Base-by-base conservation (phyloP, 768 basidiomycete species). In the Mycena polygramma region DNA sequence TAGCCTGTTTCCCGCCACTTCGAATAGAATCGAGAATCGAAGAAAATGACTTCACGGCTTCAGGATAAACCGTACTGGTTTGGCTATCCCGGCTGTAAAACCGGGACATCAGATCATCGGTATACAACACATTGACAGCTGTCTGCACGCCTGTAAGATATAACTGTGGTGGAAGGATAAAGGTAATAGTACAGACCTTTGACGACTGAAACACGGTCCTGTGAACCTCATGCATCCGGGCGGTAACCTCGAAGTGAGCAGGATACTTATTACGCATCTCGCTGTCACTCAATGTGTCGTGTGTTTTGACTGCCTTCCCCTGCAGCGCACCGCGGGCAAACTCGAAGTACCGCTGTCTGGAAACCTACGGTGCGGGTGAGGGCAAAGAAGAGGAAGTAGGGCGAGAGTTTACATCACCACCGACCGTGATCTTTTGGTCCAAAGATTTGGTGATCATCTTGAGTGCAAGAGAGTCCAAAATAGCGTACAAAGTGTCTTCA, bases 31-130 rank as follows among this genome's bases (percentile, higher is more conserved):
- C 49, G 8, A 69, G 61, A 9, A 69, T 9, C 2, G 7, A n/a
- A 8, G 68, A 63, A 26, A 69, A 63, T 1, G 48, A 15, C 41
- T 59, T 45, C 4, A 22, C 22, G 6, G 39, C 62, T 22, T 63
- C 61, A 0, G n/a, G 15, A 19, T 14, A 57, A 1, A 59, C 57
- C 2, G 14, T 45, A 26, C 61, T 69, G 3, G 46, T 58, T 11
- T 43, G 48, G 41, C 57, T 63, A 46, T 13, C 11, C 4, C 17
- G 15, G 1, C 7, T n/a, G 22, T 68, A 68, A 24, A 48, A 62
- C 1, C 35, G 30, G 4, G 54, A 13, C 67, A 68, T 61, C 14
- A 68, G 60, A 17, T 57, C 60, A 19, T 68, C 67, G 2, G 67
- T 55, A 57, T 68, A 68, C 45, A 68, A 11, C 1, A 24, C 26